Percentiles rank a stretch among this genome's conserved stretches.
These are phyloP conservation scores for Simplicillium sp. DNA, from an alignment of 2,329 filamentous ascomycete genomes.

Conservation along the genomic window DNA sequence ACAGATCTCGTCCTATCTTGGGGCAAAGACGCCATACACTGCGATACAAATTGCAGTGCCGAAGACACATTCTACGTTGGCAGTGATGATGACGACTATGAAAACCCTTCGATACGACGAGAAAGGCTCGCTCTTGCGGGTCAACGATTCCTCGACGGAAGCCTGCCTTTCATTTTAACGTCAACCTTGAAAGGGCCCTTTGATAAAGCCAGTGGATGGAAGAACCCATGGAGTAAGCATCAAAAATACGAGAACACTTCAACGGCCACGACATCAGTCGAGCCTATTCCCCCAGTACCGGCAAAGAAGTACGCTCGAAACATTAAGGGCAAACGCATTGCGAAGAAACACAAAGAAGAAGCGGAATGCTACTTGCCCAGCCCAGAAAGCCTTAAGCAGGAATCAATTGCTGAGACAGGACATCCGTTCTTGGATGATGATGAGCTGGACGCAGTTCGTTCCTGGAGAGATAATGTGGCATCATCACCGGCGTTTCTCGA, in stretches of 20 bases:
- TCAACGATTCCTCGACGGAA: conserved; percentile 46
- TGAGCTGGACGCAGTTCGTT: conserved; percentile 20
- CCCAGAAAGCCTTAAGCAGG: conserved; percentile 12
- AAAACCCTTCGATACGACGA: conserved; percentile 33
- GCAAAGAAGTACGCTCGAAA: background rate
- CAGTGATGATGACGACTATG: conserved; percentile 48
- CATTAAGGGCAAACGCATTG: no score
- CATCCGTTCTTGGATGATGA: conserved; percentile 9
- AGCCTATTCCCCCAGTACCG: no score
- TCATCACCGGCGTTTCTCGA: conserved; percentile 7
- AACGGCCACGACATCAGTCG: background rate
- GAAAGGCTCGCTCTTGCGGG: conserved; percentile 51
- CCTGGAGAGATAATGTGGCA: conserved; percentile 19
- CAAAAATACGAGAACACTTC: conserved; percentile 5
- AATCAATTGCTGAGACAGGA: conserved; percentile 3
- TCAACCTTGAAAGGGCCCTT: conserved; percentile 55
- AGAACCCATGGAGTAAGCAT: conserved; percentile 37
- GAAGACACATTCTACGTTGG: conserved; percentile 43
- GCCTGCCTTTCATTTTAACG: conserved; percentile 47
- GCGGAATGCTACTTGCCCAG: conserved; percentile 9
- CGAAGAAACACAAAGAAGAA: background rate
- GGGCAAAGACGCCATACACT: conserved; percentile 31
- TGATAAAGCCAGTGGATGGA: conserved; percentile 35
- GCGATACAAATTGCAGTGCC: conserved; percentile 27
- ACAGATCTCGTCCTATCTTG: conserved; percentile 6